Conservation (phyloP, 495 filamentous ascomycete genomes). For the Xylaria intraflava region DNA sequence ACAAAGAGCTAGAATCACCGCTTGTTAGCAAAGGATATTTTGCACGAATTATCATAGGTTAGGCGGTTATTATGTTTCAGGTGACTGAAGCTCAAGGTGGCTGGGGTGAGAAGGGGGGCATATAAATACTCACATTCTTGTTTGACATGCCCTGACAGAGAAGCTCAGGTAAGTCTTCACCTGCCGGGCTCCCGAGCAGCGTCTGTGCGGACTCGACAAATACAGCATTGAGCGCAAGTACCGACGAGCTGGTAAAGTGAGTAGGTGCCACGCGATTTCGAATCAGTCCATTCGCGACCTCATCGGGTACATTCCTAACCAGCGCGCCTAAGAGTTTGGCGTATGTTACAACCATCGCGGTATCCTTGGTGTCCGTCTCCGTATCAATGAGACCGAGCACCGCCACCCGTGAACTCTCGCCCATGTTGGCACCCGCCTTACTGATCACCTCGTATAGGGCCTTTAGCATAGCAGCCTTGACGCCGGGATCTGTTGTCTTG, state of each 20-base stretch:
- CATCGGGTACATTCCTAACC: constrained; percentile 68
- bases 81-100: not conserved
- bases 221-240: constrained; percentile 82
- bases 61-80: not conserved
- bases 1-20: constrained; percentile 61
- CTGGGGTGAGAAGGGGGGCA: constrained; percentile 5
- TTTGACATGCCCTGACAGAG: constrained; percentile 75
- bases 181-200: constrained; percentile 56
- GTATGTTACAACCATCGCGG: constrained; percentile 76
- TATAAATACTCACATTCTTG: constrained; percentile 54
- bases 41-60: not conserved
- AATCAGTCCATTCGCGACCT: constrained; percentile 60
- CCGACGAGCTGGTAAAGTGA: constrained; percentile 57
- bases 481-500: constrained; percentile 80
- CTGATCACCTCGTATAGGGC: constrained; percentile 93
- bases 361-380: constrained; percentile 66
- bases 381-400: constrained; percentile 83
- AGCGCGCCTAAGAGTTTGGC: constrained; percentile 83
- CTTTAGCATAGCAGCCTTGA: constrained; percentile 95
- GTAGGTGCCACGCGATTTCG: constrained; percentile 74
- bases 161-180: constrained; percentile 61
- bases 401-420: constrained; percentile 72
- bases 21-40: constrained; percentile 8
- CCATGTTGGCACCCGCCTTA: constrained; percentile 92
- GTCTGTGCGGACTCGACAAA: constrained; percentile 68